phyloP scores from a whole-genome alignment of 225 moss, liverwort and hornwort genomes.

The Bryoerythrophyllum caledonicum region DNA sequence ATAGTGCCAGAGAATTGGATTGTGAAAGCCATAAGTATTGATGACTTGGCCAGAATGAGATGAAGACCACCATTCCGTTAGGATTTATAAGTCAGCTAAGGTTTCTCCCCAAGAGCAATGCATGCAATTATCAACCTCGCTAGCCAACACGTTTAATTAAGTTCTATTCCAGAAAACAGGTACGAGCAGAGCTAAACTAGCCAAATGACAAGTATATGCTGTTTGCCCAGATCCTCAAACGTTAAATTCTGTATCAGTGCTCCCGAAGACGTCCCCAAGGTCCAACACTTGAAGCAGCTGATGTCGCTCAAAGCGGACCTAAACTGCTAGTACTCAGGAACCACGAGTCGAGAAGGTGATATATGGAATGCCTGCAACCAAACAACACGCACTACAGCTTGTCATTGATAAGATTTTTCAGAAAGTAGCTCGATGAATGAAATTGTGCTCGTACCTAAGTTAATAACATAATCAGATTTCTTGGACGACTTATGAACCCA shows the following conservation, averaged over 20 bases:
- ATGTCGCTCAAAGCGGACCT: not conserved
- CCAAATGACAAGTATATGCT: not conserved
- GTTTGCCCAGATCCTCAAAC: constrained; percentile 4
- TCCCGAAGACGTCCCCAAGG: not conserved
- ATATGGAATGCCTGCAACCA: constrained; percentile 14
- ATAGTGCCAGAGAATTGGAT: not conserved
- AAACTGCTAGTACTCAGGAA: not conserved
- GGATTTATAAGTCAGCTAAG: not conserved
- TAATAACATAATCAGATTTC: not conserved
- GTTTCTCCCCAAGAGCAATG: not conserved
- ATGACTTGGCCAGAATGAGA: not conserved
- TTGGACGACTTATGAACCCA: not conserved
- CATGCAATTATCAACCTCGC: not conserved
- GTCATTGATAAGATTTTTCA: not conserved
- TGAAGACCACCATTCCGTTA: not conserved
- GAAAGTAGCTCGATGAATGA: not conserved
- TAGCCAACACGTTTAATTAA: not conserved
- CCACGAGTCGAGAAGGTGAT: not conserved
- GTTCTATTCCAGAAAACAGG: not conserved
- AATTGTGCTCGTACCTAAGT: not conserved
- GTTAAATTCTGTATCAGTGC: not conserved
- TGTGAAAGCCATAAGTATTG: not conserved
- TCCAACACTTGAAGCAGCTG: not conserved
- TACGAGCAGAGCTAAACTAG: not conserved
- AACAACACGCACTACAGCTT: not conserved